phyloP scores from a whole-genome alignment of 148 eudicot genomes.

The Fagopyrum tataricum region DNA sequence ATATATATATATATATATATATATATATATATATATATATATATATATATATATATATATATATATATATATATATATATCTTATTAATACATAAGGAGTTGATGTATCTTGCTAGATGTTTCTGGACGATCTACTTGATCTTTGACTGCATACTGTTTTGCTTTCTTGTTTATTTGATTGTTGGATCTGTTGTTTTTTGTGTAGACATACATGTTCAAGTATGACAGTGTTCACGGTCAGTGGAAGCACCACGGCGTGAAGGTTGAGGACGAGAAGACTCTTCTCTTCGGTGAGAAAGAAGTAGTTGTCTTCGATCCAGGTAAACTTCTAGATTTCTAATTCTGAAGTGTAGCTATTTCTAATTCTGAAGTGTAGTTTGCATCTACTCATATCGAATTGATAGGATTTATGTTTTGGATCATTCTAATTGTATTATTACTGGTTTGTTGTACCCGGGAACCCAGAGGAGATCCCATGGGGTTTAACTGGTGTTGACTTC shows the following conservation, averaged over 20 bases:
- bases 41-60: no score
- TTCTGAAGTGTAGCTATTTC: not conserved
- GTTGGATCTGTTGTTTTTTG: not conserved
- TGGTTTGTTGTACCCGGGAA: constrained; percentile 29
- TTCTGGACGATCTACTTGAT: no score
- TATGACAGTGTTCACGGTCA: constrained; percentile 79
- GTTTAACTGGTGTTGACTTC: constrained; percentile 44
- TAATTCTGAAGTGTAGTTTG: not conserved
- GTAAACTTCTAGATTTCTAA: constrained; percentile 19
- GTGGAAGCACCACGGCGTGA: constrained; percentile 76
- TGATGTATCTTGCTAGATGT: no score
- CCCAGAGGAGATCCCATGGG: constrained; percentile 82
- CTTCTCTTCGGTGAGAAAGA: constrained; percentile 76
- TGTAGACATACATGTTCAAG: constrained; percentile 85
- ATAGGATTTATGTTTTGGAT: not conserved
- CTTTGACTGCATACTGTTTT: not conserved
- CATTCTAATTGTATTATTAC: not conserved
- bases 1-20: no score
- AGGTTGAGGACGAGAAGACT: constrained; percentile 75
- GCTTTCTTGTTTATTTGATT: not conserved
- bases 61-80: no score
- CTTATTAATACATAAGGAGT: no score
- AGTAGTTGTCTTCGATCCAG: constrained; percentile 59
- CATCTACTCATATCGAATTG: not conserved
- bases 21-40: no score